Percentiles rank a stretch among this genome's conserved stretches.
Evolutionary conservation across 2,329 filamentous ascomycete species (phyloP).

Genomic region (Pyricularia pennisetigena): DNA sequence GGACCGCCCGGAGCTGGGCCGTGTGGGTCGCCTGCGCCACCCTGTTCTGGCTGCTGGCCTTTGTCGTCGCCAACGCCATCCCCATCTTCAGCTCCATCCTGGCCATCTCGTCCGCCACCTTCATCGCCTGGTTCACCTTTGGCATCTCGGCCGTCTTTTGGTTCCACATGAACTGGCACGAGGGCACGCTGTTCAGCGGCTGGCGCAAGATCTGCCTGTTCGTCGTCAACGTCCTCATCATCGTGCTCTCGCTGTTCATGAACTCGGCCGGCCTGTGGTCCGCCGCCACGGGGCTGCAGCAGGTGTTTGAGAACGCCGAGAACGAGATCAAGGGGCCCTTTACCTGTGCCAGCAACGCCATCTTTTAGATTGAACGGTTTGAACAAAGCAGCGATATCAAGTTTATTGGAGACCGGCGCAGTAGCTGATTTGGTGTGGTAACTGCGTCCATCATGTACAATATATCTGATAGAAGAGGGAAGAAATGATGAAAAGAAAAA

Average conservation of each 20-base stretch:
- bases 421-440: not conserved
- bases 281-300: slow-evolving; percentile 1
- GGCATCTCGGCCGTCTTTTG: slow-evolving; percentile 3
- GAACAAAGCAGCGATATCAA: too few relatives aligned
- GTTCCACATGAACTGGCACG: slow-evolving; percentile 1
- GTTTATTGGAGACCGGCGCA: not conserved
- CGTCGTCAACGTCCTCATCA: not conserved
- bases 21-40: slow-evolving; percentile 1
- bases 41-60: slow-evolving; percentile 2
- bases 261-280: slow-evolving; percentile 3
- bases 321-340: slow-evolving; percentile 1
- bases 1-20: not conserved
- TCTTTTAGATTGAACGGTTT: not conserved
- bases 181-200: not conserved
- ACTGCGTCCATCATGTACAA: not conserved
- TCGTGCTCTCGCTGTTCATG: not conserved
- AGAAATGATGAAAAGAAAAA: too few relatives aligned
- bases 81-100: slow-evolving; percentile 4
- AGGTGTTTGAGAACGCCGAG: slow-evolving; percentile 1
- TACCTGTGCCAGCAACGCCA: slow-evolving; percentile 1
- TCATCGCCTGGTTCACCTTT: slow-evolving; percentile 2
- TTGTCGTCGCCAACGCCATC: not conserved
- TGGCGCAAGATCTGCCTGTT: slow-evolving; percentile 2
- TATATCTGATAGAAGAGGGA: too few relatives aligned
- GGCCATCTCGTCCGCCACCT: slow-evolving; percentile 3